Percentiles rank a stretch among this genome's conserved stretches.
phyloP scores from a whole-genome alignment of 1,284 basidiomycete genomes.

The Rhodotorula sp. region DNA sequence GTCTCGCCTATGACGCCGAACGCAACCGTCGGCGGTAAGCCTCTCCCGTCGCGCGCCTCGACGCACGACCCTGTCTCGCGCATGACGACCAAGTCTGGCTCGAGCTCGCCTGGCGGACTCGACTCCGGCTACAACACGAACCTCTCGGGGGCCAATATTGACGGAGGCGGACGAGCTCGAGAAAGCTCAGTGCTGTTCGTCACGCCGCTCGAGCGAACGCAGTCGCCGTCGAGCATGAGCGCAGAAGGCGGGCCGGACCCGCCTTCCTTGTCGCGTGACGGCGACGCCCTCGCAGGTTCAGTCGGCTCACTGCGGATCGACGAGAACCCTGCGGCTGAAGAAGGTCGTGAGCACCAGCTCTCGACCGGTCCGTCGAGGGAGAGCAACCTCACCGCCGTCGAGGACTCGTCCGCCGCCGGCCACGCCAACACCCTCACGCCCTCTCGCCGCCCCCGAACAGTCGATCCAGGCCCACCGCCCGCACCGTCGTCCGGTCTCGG shows the following conservation, averaged over 20 bases:
- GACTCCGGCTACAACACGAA: neutral
- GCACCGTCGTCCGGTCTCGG: conserved; percentile 11
- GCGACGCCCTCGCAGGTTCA: conserved; percentile 2
- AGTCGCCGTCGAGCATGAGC: conserved; percentile 5
- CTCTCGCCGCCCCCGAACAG: neutral
- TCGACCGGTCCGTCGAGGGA: neutral
- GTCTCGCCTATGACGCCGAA: conserved; percentile 41
- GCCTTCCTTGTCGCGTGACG: conserved; percentile 9
- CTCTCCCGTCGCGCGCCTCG: conserved; percentile 31
- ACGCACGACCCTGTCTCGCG: conserved; percentile 19
- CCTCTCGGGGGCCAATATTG: conserved; percentile 32
- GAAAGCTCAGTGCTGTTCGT: conserved; percentile 28
- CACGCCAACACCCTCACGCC: too few species aligned
- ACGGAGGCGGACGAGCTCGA: conserved; percentile 34
- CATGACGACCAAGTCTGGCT: conserved; percentile 26
- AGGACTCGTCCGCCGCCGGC: neutral
- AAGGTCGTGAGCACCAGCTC: neutral
- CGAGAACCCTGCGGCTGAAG: neutral
- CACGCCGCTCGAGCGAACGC: conserved; percentile 27
- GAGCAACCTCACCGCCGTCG: conserved; percentile 2
- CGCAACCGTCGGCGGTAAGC: conserved; percentile 37
- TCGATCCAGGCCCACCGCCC: conserved; percentile 7
- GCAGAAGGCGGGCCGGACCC: neutral
- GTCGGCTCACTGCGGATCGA: conserved; percentile 6
- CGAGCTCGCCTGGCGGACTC: conserved; percentile 15